Percentiles rank a stretch among this genome's conserved stretches.
These are phyloP conservation scores for Botrytis tulipae DNA, from an alignment of 2,329 filamentous ascomycete species.

Conservation along the genomic window DNA sequence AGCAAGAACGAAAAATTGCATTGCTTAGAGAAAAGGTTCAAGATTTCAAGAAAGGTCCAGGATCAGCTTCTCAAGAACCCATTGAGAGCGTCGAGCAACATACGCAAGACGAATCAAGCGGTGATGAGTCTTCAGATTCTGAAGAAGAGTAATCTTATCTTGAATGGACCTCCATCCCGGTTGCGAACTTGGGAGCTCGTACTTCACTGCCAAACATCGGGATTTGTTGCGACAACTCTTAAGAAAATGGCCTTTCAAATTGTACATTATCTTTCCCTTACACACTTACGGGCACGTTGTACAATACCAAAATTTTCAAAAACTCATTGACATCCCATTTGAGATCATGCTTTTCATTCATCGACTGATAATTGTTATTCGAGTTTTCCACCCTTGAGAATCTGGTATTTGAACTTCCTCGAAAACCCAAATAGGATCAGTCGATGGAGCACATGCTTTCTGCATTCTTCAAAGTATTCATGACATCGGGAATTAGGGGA, in stretches of 20 bases:
- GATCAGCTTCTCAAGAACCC: conserved; percentile 43
- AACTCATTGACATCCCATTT: not conserved
- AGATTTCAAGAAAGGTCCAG: conserved; percentile 38
- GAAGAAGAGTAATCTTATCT: conserved; percentile 43
- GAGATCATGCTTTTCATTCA: not conserved
- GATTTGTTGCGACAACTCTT: not conserved
- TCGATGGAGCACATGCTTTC: not conserved
- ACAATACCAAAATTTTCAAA: conserved; percentile 22
- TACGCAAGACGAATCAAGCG: conserved; percentile 47
- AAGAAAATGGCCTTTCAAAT: conserved; percentile 2
- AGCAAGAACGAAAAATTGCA: conserved; percentile 67
- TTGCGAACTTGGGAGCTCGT: not conserved
- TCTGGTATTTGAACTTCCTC: not conserved
- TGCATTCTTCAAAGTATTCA: not conserved
- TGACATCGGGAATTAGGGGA: not conserved
- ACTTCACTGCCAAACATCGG: not conserved
- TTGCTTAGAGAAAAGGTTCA: conserved; percentile 60
- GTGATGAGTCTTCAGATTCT: conserved; percentile 54
- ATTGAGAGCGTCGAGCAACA: conserved; percentile 38
- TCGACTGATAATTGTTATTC: not conserved
- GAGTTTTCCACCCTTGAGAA: not conserved
- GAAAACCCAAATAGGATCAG: not conserved
- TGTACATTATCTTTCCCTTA: conserved; percentile 28
- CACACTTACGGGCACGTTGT: conserved; percentile 25
- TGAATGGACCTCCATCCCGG: not conserved